A percentile compares a stretch with the other conserved stretches of the same genome.
Evolutionary conservation across 306 rosid species (phyloP).

Genomic region (Dryas alaskensis): DNA sequence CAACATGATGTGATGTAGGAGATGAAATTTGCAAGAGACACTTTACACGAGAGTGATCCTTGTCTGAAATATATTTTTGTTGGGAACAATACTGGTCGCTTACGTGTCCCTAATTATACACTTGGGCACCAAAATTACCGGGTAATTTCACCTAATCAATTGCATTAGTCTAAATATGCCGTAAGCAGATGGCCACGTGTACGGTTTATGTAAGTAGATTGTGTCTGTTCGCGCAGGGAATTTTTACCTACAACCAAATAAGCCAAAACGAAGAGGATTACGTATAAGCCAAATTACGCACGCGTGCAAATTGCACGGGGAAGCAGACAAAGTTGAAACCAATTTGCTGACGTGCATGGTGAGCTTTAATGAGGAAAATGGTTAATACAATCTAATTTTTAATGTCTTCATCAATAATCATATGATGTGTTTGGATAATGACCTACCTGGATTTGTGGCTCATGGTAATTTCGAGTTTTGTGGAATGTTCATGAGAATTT

Average conservation of each 20-base stretch:
- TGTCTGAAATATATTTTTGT: background rate
- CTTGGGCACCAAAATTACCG: background rate
- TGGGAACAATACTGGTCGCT: background rate
- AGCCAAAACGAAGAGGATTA: background rate
- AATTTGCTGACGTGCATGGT: too few species aligned
- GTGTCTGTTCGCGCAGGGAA: too few species aligned
- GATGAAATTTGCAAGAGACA: too few species aligned
- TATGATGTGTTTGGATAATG: background rate
- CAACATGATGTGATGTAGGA: too few species aligned
- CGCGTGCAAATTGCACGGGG: background rate
- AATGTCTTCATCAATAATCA: background rate
- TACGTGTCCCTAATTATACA: background rate
- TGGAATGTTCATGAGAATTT: too few species aligned
- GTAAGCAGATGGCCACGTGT: too few species aligned
- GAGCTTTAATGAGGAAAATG: too few species aligned
- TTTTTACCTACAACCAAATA: too few species aligned
- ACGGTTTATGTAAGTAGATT: too few species aligned
- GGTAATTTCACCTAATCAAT: too few species aligned
- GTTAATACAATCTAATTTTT: background rate
- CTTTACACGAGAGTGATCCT: too few species aligned
- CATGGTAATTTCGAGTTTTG: background rate
- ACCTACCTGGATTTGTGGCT: background rate
- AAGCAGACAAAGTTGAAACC: background rate
- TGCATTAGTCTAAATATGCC: too few species aligned
- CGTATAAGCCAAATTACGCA: background rate